Evolutionary conservation across 441 rosid species (phyloP), one percentile per base, ranked within the genome.

Genomic region (Jatropha multifida): DNA sequence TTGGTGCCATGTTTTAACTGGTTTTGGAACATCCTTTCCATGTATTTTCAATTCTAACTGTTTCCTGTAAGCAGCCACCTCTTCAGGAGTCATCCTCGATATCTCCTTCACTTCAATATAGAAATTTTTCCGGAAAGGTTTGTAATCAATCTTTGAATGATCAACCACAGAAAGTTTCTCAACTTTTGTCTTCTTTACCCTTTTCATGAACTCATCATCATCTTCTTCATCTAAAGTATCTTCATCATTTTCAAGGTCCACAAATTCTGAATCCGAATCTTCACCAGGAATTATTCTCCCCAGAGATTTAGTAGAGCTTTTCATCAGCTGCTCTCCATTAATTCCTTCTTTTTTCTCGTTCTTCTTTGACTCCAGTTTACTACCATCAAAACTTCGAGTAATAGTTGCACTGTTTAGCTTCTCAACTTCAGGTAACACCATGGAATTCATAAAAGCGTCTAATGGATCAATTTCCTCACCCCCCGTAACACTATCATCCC

Each of bases 181-280:
- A 64, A 81, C 96, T 86, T 95, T 95, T 40, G 99, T 91, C 89
- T 95, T 95, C 90, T 95, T 95, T 74, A 95, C 99, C 84, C 99
- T 89, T 87, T 93, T 95, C 85, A 95, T 95, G 79, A 95, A 95
- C 87, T 95, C 97, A 17, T 91, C 94, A 78, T 90, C 97, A 58
- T 95, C 95, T 86, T 95, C 99, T 52, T 95, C 97, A 80, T 89
- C 90, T 74, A 83, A 74, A 54, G 87, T 74, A 76, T 85, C 89
- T 68, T 88, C 97, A 9, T 81, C 90, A 80, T 86, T 79, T 68
- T 88, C 92, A 65, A 78, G 71, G 76, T 90, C 94, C 68, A 81
- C 90, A 72, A 89, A 84, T 77, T 95, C 98, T 56, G 96, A 88
- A 80, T 86, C 97, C 6, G 99, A 93, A 84, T 86, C 91, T 74